phyloP scores from a whole-genome alignment of 495 filamentous ascomycete genomes.

The Podospora tetraspora region DNA sequence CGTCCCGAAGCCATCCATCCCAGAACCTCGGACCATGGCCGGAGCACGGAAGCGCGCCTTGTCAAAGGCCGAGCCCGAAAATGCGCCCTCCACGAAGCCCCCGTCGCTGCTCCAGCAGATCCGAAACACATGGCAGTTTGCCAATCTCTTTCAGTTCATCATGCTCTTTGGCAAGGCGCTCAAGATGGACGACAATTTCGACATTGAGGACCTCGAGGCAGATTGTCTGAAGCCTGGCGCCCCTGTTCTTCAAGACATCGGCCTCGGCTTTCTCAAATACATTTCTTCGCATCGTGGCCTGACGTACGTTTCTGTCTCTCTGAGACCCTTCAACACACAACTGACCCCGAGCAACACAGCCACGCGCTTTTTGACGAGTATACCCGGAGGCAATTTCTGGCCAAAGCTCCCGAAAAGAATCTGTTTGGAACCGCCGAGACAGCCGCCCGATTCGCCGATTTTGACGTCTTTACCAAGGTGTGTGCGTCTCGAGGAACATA shows the following conservation, averaged over 20 bases:
- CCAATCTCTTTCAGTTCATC: slow-evolving; percentile 89
- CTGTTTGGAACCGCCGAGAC: slow-evolving; percentile 79
- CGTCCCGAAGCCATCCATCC: slow-evolving; percentile 12
- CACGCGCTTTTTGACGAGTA: slow-evolving; percentile 92
- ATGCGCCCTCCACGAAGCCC: slow-evolving; percentile 25
- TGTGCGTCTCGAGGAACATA: not conserved
- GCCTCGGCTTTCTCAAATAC: slow-evolving; percentile 83
- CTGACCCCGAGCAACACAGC: slow-evolving; percentile 39
- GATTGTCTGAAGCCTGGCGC: slow-evolving; percentile 81
- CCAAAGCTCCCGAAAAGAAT: slow-evolving; percentile 73
- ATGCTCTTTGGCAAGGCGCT: slow-evolving; percentile 80
- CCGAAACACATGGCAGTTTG: slow-evolving; percentile 91
- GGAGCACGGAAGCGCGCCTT: slow-evolving; percentile 62
- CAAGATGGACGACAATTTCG: slow-evolving; percentile 80
- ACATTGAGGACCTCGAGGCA: slow-evolving; percentile 86
- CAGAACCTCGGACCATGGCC: slow-evolving; percentile 36
- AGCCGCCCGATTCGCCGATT: slow-evolving; percentile 66
- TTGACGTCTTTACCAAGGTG: slow-evolving; percentile 77
- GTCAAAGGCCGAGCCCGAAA: slow-evolving; percentile 55
- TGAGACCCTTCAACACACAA: slow-evolving; percentile 2
- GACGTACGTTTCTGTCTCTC: slow-evolving; percentile 54
- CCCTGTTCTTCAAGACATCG: slow-evolving; percentile 68
- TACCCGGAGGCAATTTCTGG: slow-evolving; percentile 80
- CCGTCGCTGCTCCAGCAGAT: slow-evolving; percentile 58
- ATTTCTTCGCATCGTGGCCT: slow-evolving; percentile 90